Evolutionary conservation across 2,329 filamentous ascomycete genomes (phyloP), one percentile per base, ranked within the genome.

Genomic region (Arthrobotrys conoides): DNA sequence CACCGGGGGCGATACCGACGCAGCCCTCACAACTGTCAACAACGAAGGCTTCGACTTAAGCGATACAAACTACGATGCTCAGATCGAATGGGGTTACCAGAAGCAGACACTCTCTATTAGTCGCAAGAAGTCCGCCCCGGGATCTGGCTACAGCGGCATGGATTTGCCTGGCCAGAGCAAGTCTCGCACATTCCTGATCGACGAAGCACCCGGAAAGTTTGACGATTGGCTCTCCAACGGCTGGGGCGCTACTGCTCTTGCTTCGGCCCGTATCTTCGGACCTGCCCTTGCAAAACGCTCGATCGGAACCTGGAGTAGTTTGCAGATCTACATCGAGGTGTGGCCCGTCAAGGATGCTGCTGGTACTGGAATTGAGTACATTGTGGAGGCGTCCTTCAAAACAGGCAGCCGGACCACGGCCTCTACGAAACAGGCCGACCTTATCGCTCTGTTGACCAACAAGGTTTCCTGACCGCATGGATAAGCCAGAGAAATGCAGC

Each of bases 81-180:
- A 85, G 81, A 81, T 85, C 41, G 84, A 85, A 71, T 83, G 83
- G 82, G 83, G 83, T 14, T 84, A 83, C 80, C 75, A 79, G 85
- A 83, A 82, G 72, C 81, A 84, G 80, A 85, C 84, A 20, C 82
- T 85, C 51, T 85, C 84, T 22, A 83, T 85, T 66, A 83, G 82
- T 67, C 82, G 82, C 59, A 78, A 84, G 59, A 82, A 84, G 66
- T 79, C 73, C 9, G 80, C 71, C 0, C 80, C 81, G n/a, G 79
- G 80, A 18, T 69, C 76, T 10, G 81, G 81, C 16, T 81, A 81
- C 70, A 81, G 78, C 59, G 82, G 81, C 59, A 82, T 81, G 71
- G 80, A 81, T 16, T 75, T 83, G 8, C 83, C 83, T 1, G 76
- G 64, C 30, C 64, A 79, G 46, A 69, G 67, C 14, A 75, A 81